A percentile compares a stretch with the other conserved stretches of the same genome.
Conservation (phyloP, 2,329 filamentous ascomycete genomes). For the Rhexocercosporidium sp. region DNA sequence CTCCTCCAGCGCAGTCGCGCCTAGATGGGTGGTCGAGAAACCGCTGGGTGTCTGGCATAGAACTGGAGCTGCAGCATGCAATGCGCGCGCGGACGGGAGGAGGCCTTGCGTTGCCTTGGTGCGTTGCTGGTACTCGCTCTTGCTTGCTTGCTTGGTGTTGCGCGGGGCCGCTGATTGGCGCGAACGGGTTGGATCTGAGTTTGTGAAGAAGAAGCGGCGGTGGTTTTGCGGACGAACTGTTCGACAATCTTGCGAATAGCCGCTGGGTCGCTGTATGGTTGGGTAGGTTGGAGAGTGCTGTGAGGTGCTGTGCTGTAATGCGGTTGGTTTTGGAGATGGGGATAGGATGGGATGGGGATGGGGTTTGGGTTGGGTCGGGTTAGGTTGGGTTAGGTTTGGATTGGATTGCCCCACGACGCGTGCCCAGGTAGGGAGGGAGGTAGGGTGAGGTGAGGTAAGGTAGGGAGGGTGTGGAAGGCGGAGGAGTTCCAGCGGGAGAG, state of each 20-base stretch:
- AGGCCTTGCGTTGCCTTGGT: neutral
- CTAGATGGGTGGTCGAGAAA: constrained; percentile 26
- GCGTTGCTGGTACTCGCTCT: neutral
- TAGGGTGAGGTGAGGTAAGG: too few species aligned
- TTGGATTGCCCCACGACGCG: neutral
- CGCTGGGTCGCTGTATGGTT: constrained; percentile 16
- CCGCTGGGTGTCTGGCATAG: constrained; percentile 17
- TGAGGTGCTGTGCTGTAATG: neutral
- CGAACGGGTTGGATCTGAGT: too few species aligned
- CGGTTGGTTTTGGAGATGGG: neutral
- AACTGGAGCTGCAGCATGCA: constrained; percentile 25
- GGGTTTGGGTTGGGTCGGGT: neutral
- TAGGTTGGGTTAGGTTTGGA: neutral
- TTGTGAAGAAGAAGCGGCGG: neutral
- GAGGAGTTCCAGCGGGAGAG: neutral
- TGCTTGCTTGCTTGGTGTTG: neutral
- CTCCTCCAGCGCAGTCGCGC: constrained; percentile 37
- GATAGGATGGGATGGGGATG: neutral
- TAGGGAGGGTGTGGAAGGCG: neutral
- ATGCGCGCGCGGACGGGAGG: constrained; percentile 23
- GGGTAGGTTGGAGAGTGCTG: neutral
- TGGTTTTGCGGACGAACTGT: constrained; percentile 15
- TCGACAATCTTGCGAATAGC: constrained; percentile 22
- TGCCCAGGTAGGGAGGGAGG: too few species aligned
- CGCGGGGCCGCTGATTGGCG: constrained; percentile 20